Evolutionary conservation across 331 rosid species (phyloP).

Genomic region (Acacia pycnantha): DNA sequence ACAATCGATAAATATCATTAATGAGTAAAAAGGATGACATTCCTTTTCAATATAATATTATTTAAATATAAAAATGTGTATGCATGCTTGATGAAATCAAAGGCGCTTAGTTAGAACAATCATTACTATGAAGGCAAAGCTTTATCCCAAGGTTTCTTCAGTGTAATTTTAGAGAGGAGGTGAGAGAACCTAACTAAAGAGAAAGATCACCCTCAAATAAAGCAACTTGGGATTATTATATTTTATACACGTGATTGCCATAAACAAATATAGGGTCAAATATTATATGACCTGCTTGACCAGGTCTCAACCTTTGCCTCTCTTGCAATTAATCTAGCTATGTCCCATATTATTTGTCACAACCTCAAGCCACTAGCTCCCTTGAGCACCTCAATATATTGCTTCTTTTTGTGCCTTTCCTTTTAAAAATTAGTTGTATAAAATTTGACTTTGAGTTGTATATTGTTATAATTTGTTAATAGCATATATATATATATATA

Average conservation of each 20-base stretch:
- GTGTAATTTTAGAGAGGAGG: too few relatives aligned
- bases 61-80: too few relatives aligned
- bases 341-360: background rate
- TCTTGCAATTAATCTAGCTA: background rate
- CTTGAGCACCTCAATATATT: background rate
- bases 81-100: background rate
- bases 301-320: background rate
- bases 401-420: background rate
- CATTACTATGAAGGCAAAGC: too few relatives aligned
- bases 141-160: too few relatives aligned
- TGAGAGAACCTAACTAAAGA: too few relatives aligned
- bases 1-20: too few relatives aligned
- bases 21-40: too few relatives aligned
- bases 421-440: background rate
- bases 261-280: background rate
- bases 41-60: too few relatives aligned
- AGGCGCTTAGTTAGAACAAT: background rate
- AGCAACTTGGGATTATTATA: too few relatives aligned
- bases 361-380: background rate
- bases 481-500: too few relatives aligned
- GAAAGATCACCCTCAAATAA: too few relatives aligned
- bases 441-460: background rate
- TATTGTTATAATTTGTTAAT: background rate
- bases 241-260: background rate
- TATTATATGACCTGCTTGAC: background rate